Base-by-base conservation (phyloP, 305 asterid genomes). In the Fraxinus greggii region DNA sequence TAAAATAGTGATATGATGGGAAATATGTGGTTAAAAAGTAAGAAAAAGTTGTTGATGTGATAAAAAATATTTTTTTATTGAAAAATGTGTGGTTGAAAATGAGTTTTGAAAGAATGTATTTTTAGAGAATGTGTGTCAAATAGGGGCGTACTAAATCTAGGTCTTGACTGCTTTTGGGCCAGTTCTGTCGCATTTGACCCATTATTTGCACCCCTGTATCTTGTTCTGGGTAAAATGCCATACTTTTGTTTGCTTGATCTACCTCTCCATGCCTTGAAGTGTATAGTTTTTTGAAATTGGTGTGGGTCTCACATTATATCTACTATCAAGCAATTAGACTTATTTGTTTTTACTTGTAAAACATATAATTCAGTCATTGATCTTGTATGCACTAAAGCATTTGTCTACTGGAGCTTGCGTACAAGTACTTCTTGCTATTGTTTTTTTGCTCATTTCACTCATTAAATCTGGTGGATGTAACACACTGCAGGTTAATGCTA, bases 401-500 rank as follows among this genome's bases (percentile, higher is more conserved):
- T 26, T 78, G 42, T 82, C 76, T 0, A 72, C 35, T 61, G 13
- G 73, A 13, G 56, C 84, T 74, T 86, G 51, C 76, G 81, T 63
- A 17, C 72, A 26, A 12, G 38, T 72, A 35, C 42, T 70, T 63
- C 73, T 38, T 72, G 51, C 61, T 80, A 21, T 82, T 84, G 74
- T 29, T 72, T 63, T 78, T 77, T 70, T 72, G 78, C 74, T 9
- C 17, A 40, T 69, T 69, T 63, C n/a, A 35, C 24, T 73, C 6
- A 48, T 75, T 56, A 79, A 54, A 65, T 76, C 76, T 73, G 72
- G 45, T 82, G 83, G 77, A 48, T 78, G 70, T 79, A 61, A 83
- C 28, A 36, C 72, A 63, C 42, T 86, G 87, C 90, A 95, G 98
- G 98, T 97, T 65, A 97, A 97, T 91, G 98, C 98, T 63, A 97